Evolutionary conservation across 2,329 filamentous ascomycete genomes (phyloP).

Genomic region (Metarhizium anisopliae): DNA sequence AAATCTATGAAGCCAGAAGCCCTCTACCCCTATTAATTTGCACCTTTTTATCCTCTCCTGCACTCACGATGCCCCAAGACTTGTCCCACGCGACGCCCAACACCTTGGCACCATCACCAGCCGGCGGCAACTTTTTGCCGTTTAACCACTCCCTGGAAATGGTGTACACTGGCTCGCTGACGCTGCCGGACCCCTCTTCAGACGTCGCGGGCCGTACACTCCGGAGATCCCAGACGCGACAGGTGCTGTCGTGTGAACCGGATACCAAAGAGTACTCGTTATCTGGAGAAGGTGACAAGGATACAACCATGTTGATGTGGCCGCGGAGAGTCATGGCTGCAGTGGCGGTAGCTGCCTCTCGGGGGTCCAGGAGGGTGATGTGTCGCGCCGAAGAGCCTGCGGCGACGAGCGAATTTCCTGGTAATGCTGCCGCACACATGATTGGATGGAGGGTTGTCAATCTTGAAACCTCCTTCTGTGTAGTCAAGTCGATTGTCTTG

Average conservation of each 20-base stretch:
- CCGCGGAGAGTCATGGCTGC: conserved; percentile 86
- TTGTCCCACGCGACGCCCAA: conserved; percentile 82
- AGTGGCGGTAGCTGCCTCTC: conserved; percentile 65
- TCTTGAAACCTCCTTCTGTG: conserved; percentile 67
- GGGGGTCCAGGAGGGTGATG: conserved; percentile 87
- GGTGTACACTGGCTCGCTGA: conserved; percentile 66
- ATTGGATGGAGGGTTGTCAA: conserved; percentile 78
- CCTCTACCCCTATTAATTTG: conserved; percentile 73
- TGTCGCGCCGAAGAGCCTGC: conserved; percentile 79
- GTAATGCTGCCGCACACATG: conserved; percentile 67
- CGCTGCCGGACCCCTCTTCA: conserved; percentile 51
- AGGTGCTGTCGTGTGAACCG: conserved; percentile 86
- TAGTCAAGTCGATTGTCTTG: conserved; percentile 84
- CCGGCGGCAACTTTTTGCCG: conserved; percentile 53
- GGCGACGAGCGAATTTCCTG: conserved; percentile 51
- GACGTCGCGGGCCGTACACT: conserved; percentile 51
- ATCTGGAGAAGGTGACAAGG: conserved; percentile 41
- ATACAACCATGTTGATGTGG: conserved; percentile 65
- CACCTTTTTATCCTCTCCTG: conserved; percentile 86
- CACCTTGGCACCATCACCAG: conserved; percentile 82
- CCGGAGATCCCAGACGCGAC: conserved; percentile 87
- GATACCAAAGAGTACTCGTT: conserved; percentile 79
- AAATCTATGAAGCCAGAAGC: conserved; percentile 29
- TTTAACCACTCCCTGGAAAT: conserved; percentile 67
- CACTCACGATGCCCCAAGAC: conserved; percentile 81